Conservation (phyloP, 768 basidiomycete genomes). For the Tylopilus sp. region DNA sequence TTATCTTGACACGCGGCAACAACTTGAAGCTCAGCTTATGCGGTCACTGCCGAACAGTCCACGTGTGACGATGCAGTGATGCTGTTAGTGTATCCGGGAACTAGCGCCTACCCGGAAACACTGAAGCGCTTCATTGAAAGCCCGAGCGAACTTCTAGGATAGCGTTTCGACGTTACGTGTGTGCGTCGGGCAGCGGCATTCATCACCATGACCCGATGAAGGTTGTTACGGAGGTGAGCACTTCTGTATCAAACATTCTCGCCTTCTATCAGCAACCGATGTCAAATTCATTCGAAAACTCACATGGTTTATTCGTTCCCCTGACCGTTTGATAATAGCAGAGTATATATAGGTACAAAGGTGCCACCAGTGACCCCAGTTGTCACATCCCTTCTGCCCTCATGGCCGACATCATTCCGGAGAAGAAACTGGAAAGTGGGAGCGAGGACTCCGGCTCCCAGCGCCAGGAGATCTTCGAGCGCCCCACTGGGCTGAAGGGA, state of each 20-base stretch:
- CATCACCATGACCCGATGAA: background rate
- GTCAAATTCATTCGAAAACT: constrained; percentile 16
- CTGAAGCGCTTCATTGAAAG: too few relatives aligned
- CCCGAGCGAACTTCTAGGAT: too few relatives aligned
- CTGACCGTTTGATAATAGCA: background rate
- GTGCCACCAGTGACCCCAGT: background rate
- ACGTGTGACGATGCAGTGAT: background rate
- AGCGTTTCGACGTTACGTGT: too few relatives aligned
- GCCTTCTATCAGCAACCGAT: background rate
- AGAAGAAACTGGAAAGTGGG: constrained; percentile 23
- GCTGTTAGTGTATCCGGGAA: background rate
- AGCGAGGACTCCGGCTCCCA: constrained; percentile 30
- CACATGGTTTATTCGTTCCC: constrained; percentile 1
- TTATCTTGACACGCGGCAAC: background rate
- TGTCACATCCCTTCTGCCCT: background rate
- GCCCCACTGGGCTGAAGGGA: constrained; percentile 50
- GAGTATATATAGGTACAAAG: constrained; percentile 13
- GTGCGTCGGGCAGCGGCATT: background rate
- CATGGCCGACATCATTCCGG: constrained; percentile 15
- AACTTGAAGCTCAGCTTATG: background rate
- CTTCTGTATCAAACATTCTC: background rate
- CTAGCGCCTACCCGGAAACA: background rate
- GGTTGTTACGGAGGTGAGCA: background rate
- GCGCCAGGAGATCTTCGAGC: constrained; percentile 36
- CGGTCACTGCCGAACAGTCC: background rate